Conservation (phyloP, 805 yeast genomes). For the Cyberlindnera galapagoensis region DNA sequence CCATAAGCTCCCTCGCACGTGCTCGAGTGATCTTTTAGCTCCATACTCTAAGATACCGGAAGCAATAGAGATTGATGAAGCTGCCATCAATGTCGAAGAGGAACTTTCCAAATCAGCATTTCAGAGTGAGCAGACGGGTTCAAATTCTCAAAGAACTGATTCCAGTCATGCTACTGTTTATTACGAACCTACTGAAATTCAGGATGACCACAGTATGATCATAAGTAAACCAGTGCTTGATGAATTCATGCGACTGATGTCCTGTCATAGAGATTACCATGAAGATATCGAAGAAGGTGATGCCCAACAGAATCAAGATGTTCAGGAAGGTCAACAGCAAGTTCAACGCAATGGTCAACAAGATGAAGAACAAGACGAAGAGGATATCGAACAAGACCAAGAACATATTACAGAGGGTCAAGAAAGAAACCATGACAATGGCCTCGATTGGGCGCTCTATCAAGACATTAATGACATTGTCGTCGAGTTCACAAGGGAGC, state of each 20-base stretch:
- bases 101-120: conserved; percentile 24
- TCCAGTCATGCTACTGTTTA: no score
- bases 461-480: conserved; percentile 1
- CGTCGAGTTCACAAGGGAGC: no score
- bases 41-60: conserved; percentile 42
- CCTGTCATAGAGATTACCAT: background rate
- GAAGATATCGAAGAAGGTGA: no score
- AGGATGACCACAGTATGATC: background rate
- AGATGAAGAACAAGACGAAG: no score
- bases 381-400: no score
- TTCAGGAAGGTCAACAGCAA: no score
- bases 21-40: no score
- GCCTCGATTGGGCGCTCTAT: background rate
- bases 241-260: background rate
- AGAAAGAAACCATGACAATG: background rate
- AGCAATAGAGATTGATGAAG: conserved; percentile 44
- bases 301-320: no score
- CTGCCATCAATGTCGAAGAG: conserved; percentile 39
- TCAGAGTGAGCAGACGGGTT: background rate
- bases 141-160: background rate
- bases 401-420: background rate
- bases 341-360: no score
- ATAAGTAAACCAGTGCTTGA: background rate
- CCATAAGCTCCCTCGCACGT: conserved; percentile 21
- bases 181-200: background rate